phyloP scores from a whole-genome alignment of 1,139 yeast species.

The Pichia sp. region DNA sequence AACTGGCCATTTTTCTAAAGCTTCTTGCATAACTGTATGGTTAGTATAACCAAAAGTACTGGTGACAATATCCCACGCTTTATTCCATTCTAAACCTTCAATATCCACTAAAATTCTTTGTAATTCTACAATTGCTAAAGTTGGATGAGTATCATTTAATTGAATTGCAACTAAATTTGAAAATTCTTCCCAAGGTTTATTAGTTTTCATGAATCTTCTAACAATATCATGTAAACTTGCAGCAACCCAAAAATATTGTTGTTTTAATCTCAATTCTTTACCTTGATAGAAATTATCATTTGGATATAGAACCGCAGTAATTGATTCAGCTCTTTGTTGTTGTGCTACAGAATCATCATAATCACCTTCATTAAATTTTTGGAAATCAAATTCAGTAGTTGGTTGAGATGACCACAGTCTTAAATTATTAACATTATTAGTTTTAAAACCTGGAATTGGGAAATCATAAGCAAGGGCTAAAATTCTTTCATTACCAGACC shows the following conservation, averaged over 20 bases:
- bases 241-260: conserved; percentile 95
- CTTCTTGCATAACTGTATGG: conserved; percentile 93
- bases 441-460: conserved; percentile 89
- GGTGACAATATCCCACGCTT: conserved; percentile 81
- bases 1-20: conserved; percentile 93
- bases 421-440: conserved; percentile 79
- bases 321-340: conserved; percentile 85
- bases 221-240: conserved; percentile 89
- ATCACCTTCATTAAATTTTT: conserved; percentile 88
- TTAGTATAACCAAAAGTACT: conserved; percentile 85
- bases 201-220: conserved; percentile 78
- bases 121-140: conserved; percentile 83
- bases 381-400: conserved; percentile 85
- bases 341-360: conserved; percentile 76
- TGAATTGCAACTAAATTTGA: conserved; percentile 88
- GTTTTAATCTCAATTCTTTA: conserved; percentile 86
- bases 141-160: conserved; percentile 92
- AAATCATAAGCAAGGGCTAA: conserved; percentile 89
- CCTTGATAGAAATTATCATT: conserved; percentile 90
- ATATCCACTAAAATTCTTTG: conserved; percentile 81
- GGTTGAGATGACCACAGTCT: conserved; percentile 91
- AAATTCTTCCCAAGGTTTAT: conserved; percentile 74
- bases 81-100: conserved; percentile 74
- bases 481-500: conserved; percentile 89
- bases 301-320: conserved; percentile 87